These are phyloP conservation scores for Yarrowia phangngaensis DNA, from an alignment of 805 yeast species.

Conservation along the genomic window DNA sequence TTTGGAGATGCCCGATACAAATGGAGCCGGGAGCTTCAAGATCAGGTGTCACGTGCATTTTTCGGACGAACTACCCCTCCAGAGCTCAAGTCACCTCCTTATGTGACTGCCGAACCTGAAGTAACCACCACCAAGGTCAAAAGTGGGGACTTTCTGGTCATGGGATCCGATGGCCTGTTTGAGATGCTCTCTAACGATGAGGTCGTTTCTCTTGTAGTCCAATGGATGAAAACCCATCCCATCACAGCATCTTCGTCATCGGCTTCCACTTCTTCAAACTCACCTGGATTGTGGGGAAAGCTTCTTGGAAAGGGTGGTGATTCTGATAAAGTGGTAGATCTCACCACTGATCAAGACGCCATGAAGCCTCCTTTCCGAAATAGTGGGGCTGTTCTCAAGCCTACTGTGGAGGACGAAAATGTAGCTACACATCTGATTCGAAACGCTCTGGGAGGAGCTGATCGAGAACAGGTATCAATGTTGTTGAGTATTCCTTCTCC, in stretches of 20 bases:
- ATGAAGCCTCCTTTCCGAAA: constrained; percentile 67
- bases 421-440: constrained; percentile 90
- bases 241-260: constrained; percentile 38
- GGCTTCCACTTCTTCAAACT: constrained; percentile 8
- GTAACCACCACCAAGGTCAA: constrained; percentile 73
- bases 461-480: constrained; percentile 82
- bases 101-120: constrained; percentile 95
- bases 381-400: constrained; percentile 30
- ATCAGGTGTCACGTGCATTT: constrained; percentile 63
- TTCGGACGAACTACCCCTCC: constrained; percentile 67
- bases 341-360: constrained; percentile 48
- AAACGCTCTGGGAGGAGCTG: constrained; percentile 88
- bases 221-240: constrained; percentile 81
- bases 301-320: constrained; percentile 24
- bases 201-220: constrained; percentile 84
- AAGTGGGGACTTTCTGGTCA: constrained; percentile 77
- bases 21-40: constrained; percentile 71
- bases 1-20: constrained; percentile 97
- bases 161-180: constrained; percentile 92
- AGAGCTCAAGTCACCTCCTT: constrained; percentile 87
- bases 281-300: constrained; percentile 27
- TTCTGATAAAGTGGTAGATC: constrained; percentile 37
- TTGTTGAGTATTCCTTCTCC: constrained; percentile 89
- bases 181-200: constrained; percentile 91
- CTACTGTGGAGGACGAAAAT: constrained; percentile 67